These are phyloP conservation scores for Diaporthe vexans DNA, from an alignment of 2,329 filamentous ascomycete species.

Conservation along the genomic window DNA sequence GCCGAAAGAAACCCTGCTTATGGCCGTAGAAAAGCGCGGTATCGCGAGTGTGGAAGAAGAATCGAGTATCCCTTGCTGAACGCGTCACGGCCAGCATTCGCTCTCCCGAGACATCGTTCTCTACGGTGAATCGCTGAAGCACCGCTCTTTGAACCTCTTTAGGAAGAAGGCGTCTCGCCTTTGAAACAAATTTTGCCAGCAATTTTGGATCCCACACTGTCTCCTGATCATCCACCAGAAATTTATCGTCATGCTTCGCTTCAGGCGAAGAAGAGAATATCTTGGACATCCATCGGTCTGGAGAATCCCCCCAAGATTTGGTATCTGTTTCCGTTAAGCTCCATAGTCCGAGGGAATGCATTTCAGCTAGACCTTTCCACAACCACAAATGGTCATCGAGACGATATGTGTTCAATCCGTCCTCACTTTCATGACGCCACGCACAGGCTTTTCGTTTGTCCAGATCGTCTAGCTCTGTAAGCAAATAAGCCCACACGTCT, in stretches of 20 bases:
- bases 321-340: not conserved
- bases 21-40: not conserved
- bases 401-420: not conserved
- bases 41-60: not conserved
- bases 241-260: too few species aligned
- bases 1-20: not conserved
- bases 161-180: not conserved
- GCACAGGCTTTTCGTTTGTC: not conserved
- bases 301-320: too few species aligned
- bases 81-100: not conserved
- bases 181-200: too few species aligned
- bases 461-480: not conserved
- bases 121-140: not conserved
- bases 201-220: too few species aligned
- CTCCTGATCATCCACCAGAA: too few species aligned
- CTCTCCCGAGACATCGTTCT: not conserved
- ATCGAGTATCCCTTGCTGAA: not conserved
- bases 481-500: not conserved
- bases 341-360: not conserved
- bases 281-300: too few species aligned
- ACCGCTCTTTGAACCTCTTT: not conserved
- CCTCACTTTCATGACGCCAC: not conserved
- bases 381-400: not conserved
- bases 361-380: not conserved
- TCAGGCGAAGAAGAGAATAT: too few species aligned